These are phyloP conservation scores for Rosa chinensis DNA, from an alignment of 306 rosid species.

Conservation along the genomic window DNA sequence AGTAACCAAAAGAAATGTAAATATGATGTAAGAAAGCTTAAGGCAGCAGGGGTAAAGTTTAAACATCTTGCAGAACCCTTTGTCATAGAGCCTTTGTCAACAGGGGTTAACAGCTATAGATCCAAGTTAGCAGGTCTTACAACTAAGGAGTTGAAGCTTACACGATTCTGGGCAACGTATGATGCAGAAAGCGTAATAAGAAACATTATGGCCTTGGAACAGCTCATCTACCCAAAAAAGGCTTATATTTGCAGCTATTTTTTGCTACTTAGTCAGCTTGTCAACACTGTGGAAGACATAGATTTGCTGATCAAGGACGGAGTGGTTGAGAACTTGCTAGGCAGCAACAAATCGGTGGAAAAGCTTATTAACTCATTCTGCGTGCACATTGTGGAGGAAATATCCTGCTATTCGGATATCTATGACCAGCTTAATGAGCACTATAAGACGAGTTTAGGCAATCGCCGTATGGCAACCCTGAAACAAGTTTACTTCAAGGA, in stretches of 20 bases:
- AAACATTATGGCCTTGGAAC: conserved; percentile 60
- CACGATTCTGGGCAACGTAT: not conserved
- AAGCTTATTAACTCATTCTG: conserved; percentile 39
- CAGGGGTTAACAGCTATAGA: not conserved
- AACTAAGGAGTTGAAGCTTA: not conserved
- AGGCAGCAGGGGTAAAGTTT: conserved; percentile 10
- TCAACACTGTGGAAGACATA: conserved; percentile 46
- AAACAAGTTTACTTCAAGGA: conserved; percentile 54
- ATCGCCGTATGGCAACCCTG: conserved; percentile 41
- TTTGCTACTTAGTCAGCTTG: conserved; percentile 39
- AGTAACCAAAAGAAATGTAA: not conserved
- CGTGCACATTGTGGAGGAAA: conserved; percentile 32
- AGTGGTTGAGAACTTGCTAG: conserved; percentile 42
- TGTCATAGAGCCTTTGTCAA: not conserved
- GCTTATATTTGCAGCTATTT: conserved; percentile 50
- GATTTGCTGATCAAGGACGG: conserved; percentile 44
- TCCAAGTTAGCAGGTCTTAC: not conserved
- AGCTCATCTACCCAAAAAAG: conserved; percentile 39
- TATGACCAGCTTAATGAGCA: conserved; percentile 29
- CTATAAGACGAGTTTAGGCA: conserved; percentile 39
- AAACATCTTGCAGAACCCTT: not conserved
- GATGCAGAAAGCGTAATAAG: conserved; percentile 24
- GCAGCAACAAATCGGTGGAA: conserved; percentile 48
- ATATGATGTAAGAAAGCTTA: conserved; percentile 4
- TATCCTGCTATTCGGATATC: conserved; percentile 25